phyloP scores from a whole-genome alignment of 345 rosid species.

The Atalantia buxifolia region DNA sequence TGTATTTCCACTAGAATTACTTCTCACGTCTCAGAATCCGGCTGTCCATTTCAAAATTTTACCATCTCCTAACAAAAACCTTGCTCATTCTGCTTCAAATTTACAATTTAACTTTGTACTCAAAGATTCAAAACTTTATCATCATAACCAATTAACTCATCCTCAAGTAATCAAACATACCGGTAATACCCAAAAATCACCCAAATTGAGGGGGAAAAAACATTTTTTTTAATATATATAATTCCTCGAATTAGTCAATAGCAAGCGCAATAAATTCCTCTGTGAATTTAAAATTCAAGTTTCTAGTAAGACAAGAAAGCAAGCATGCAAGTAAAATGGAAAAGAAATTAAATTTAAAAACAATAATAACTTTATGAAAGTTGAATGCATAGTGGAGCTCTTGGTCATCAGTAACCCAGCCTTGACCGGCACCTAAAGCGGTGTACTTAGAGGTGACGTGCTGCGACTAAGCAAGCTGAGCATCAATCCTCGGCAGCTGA shows the following conservation, averaged over 20 bases:
- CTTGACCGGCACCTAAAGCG: slow-evolving; percentile 49
- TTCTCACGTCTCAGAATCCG: slow-evolving; percentile 10
- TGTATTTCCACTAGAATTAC: not conserved
- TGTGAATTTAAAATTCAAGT: slow-evolving; percentile 1
- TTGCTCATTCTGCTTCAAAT: not conserved
- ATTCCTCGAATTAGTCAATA: slow-evolving; percentile 6
- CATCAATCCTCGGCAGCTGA: slow-evolving; percentile 90
- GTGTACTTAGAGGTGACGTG: slow-evolving; percentile 86
- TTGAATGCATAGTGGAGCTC: slow-evolving; percentile 45
- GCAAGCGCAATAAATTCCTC: not conserved
- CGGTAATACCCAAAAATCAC: not conserved
- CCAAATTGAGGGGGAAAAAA: not conserved
- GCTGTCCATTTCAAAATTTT: not conserved
- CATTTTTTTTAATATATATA: not conserved
- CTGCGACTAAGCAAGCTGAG: slow-evolving; percentile 94
- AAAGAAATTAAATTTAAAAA: not conserved
- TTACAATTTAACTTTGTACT: not conserved
- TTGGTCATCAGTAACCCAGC: slow-evolving; percentile 63
- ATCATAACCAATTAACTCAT: not conserved
- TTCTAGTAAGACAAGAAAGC: slow-evolving; percentile 13
- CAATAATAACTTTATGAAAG: too few species aligned
- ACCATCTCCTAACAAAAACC: not conserved
- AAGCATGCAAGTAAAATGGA: not conserved
- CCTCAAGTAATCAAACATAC: not conserved
- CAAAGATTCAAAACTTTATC: not conserved